Evolutionary conservation across 2,329 filamentous ascomycete species (phyloP).

Genomic region (Aspergillus pseudoglaucus): DNA sequence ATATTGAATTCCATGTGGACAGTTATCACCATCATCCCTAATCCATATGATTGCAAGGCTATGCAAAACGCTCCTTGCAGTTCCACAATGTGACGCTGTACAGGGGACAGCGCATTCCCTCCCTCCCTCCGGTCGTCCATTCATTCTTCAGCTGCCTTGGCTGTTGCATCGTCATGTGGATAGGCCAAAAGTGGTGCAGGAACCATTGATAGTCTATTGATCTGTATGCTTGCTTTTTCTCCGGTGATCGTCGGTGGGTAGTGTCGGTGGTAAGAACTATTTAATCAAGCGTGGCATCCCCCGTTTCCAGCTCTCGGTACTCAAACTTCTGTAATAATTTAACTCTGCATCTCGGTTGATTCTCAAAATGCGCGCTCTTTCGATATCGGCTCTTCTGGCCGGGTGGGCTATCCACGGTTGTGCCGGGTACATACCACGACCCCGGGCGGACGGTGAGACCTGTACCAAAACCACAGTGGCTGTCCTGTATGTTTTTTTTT

Average conservation of each 20-base stretch:
- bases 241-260: not conserved
- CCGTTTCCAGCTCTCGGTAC: not conserved
- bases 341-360: no score
- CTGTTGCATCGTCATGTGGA: not conserved
- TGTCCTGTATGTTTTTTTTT: constrained; percentile 28
- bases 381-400: not conserved
- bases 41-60: not conserved
- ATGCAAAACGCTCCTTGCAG: not conserved
- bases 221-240: not conserved
- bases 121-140: not conserved
- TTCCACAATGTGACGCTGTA: not conserved
- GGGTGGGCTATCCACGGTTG: constrained; percentile 7
- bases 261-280: not conserved
- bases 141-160: not conserved
- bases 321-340: not conserved
- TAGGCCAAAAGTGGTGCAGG: not conserved
- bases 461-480: constrained; percentile 29
- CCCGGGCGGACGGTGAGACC: constrained; percentile 10
- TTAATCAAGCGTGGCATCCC: not conserved
- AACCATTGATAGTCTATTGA: not conserved
- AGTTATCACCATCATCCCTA: not conserved
- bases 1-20: no score
- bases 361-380: not conserved
- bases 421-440: constrained; percentile 14
- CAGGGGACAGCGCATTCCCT: no score